Conservation (phyloP, 2,329 filamentous ascomycete species). For the Graphilbum sp. region DNA sequence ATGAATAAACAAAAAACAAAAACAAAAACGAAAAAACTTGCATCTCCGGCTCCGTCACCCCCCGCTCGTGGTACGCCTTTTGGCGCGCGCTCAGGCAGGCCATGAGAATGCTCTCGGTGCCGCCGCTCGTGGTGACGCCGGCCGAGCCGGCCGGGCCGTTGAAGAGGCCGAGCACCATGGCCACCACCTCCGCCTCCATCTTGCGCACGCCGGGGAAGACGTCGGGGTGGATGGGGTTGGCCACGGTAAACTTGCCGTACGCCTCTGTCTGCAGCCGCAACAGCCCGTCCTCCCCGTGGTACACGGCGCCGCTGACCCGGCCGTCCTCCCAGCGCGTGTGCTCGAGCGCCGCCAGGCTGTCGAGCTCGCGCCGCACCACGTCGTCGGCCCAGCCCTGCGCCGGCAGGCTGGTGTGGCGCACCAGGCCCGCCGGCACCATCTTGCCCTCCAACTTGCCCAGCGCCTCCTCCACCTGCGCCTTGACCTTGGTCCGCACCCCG, state of each 20-base stretch:
- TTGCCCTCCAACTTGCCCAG: constrained; percentile 70
- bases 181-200: constrained; percentile 97
- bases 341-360: constrained; percentile 66
- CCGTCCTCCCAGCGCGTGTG: constrained; percentile 97
- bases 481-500: constrained; percentile 71
- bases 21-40: constrained; percentile 22
- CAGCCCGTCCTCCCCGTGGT: constrained; percentile 77
- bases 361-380: constrained; percentile 62
- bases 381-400: constrained; percentile 72
- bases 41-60: constrained; percentile 91
- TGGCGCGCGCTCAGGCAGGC: constrained; percentile 81
- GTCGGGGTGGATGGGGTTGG: constrained; percentile 94
- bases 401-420: constrained; percentile 58
- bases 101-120: constrained; percentile 94
- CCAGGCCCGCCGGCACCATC: constrained; percentile 55
- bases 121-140: constrained; percentile 80
- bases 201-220: constrained; percentile 96
- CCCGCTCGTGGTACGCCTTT: constrained; percentile 71
- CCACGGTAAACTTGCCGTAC: constrained; percentile 84
- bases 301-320: constrained; percentile 84
- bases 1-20: background rate
- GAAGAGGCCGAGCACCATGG: constrained; percentile 85
- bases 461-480: constrained; percentile 67
- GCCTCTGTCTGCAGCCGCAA: constrained; percentile 79
- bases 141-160: constrained; percentile 73